Evolutionary conservation across 306 rosid genomes (phyloP), one percentile per base, ranked within the genome.

Genomic region (Dalbergia cultrata): DNA sequence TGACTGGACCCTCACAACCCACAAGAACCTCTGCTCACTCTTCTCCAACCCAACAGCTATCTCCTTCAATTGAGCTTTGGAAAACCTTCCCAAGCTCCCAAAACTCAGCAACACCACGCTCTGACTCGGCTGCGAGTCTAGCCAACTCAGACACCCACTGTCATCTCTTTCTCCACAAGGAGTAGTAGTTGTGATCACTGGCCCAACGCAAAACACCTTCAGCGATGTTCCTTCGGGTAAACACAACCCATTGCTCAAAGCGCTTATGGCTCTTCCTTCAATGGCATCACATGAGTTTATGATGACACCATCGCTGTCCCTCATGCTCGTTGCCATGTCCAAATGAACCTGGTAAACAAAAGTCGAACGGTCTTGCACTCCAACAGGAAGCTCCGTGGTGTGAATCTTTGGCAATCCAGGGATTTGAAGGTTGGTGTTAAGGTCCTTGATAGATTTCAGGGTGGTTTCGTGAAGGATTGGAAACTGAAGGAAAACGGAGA

Each of bases 21-120:
- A 88, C 70, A 91, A n/a, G 60, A 89, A 91, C 45, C 89, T 77
- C n/a, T 79, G 86, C 17, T 79, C 84, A 2, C 88, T 89, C 17
- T 45, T 83, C 84, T 91, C 91, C 56, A 88, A 70, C 13, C 87
- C 89, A 19, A 59, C 0, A 0, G 89, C 87, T 6, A 80, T 83
- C 17, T 88, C 89, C 39, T 21, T 53, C 52, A 88, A 7, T 41
- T 85, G 89, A 7, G 70, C 10, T 4, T 52, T 0, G 85, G 63
- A 26, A 86, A 86, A 89, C 66, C 44, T 4, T 0, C 90, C 90
- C 50, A 79, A 26, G 78, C 90, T 89, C 11, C 92, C 92, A n/a
- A 89, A 86, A 66, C 87, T 79, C 19, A 89, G 57, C n/a, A 86
- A 85, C 39, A 82, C 87, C 0, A 89, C 90, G 54, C 85, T 75